phyloP scores from a whole-genome alignment of 1,284 basidiomycete genomes.

The Cutaneotrichosporon mucoides region DNA sequence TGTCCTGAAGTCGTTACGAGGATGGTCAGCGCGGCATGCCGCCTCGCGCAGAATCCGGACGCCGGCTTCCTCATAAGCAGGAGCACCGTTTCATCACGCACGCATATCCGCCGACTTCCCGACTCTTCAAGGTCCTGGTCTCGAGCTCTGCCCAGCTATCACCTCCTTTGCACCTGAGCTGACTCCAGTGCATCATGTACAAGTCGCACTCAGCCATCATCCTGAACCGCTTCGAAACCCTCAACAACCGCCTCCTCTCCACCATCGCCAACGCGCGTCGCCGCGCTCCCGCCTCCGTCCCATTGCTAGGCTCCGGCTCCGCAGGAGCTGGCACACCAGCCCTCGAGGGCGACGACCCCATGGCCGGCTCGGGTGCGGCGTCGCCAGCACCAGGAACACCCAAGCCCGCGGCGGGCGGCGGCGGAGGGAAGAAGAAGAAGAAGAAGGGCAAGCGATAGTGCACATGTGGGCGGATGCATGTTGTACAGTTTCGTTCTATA shows the following conservation, averaged over 20 bases:
- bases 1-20: too few species aligned
- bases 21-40: too few species aligned
- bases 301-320: not conserved
- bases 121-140: too few species aligned
- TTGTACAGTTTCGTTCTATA: conserved; percentile 9
- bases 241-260: conserved; percentile 61
- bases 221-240: conserved; percentile 86
- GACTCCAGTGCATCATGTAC: conserved; percentile 79
- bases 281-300: conserved; percentile 7
- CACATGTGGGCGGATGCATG: not conserved
- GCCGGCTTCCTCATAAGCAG: too few species aligned
- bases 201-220: conserved; percentile 88
- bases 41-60: too few species aligned
- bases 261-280: conserved; percentile 38
- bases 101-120: too few species aligned
- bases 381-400: conserved; percentile 7
- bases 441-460: conserved; percentile 28
- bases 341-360: conserved; percentile 20
- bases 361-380: conserved; percentile 10
- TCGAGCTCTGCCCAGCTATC: too few species aligned
- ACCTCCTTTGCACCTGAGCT: not conserved
- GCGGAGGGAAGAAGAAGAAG: conserved; percentile 26
- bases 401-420: conserved; percentile 4
- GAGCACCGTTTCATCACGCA: too few species aligned
- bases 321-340: conserved; percentile 6